These are phyloP conservation scores for Amoeboaphelidium protococcarum DNA, from an alignment of 371 early-diverging fungal genomes.

Conservation along the genomic window DNA sequence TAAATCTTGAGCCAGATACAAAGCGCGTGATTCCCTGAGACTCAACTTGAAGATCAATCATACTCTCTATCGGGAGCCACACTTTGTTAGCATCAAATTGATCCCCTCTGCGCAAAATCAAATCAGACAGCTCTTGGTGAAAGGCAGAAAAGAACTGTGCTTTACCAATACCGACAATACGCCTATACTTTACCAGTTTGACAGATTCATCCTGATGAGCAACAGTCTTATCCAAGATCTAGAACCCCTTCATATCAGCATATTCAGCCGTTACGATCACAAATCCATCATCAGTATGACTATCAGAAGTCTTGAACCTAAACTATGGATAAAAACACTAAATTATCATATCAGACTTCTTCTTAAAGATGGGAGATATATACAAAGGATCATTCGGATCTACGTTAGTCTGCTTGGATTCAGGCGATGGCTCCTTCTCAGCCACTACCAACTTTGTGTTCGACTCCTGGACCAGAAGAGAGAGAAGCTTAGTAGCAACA, in stretches of 20 bases:
- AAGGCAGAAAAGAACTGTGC: not conserved
- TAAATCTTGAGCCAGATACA: not conserved
- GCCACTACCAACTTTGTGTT: constrained; percentile 18
- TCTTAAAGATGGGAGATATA: not conserved
- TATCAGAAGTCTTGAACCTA: not conserved
- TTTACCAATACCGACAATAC: not conserved
- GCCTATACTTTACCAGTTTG: not conserved
- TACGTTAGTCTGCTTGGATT: constrained; percentile 7
- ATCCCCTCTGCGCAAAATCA: not conserved
- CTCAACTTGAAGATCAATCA: not conserved
- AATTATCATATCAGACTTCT: not conserved
- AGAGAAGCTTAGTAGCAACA: constrained; percentile 22
- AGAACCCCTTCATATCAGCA: not conserved
- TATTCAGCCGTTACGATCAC: not conserved
- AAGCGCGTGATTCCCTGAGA: not conserved
- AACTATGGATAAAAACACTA: not conserved
- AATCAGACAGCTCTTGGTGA: too few relatives aligned
- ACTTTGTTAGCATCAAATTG: not conserved
- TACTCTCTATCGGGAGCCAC: not conserved
- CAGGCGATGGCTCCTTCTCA: constrained; percentile 19
- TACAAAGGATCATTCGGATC: not conserved
- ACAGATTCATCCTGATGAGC: not conserved
- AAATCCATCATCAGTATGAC: not conserved
- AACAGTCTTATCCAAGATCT: not conserved
- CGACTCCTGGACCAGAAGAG: constrained; percentile 19